Base-by-base conservation (phyloP, 2,329 filamentous ascomycete species). In the Talaromyces marneffei region DNA sequence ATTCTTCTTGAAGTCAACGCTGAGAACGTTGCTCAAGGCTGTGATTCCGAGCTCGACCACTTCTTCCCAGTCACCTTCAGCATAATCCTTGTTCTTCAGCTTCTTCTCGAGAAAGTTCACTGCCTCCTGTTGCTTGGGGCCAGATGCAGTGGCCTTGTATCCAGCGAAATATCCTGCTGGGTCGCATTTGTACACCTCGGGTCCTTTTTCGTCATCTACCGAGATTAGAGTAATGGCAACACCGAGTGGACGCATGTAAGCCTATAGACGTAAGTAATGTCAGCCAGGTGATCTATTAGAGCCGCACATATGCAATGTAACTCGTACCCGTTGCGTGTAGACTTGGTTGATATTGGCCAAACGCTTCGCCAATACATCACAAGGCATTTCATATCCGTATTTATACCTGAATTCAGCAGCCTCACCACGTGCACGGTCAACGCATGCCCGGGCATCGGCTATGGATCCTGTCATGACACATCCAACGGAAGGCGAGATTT, bases 81-180 rank as follows among this genome's bases (percentile, higher is more conserved):
- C 94, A 70, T 85, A 83, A 72, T 97, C 92, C 87, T 97, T 97
- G 87, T 96, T 97, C 83, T 97, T 96, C 77, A 99, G 87, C 85
- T 97, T 97, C 88, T 97, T 97, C 85, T 99, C 94, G 62, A 99
- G 83, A 77, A 96, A 92, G 79, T 99, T 99, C 75, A 97, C 86
- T 65, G 94, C 94, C 83, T 99, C 94, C 77, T 99, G 94, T 77
- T 97, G 93, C 82, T 99, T 99, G 59, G 94, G 94, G 5, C 94
- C 94, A 7, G 94, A 95, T 58, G 94, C 91, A 52, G 94, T 97
- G 68, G 91, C 94, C 82, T 97, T 97, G 87, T 97, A 99, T 67
- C 94, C 94, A 61, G 93, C 92, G 75, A 94, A 97, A 83, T 99
- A 99, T 63, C 94, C 94, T 61, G 94, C 94, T 54, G 94, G 94